Base-by-base conservation (phyloP, 805 yeast genomes). In the Torulaspora franciscae region DNA sequence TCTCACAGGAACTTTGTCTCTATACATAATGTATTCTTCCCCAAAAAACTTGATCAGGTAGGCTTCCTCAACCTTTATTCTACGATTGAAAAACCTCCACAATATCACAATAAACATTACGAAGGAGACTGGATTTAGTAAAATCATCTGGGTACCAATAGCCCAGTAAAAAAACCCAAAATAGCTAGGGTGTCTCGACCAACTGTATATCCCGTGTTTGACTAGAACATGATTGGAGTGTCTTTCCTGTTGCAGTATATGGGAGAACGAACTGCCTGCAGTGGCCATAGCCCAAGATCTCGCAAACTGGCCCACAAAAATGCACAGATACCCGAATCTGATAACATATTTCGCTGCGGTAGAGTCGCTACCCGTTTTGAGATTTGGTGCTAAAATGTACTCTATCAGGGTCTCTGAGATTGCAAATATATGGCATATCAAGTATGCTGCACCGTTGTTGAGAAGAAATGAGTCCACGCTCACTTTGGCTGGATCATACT, bases 111-210 rank as follows among this genome's bases (percentile, higher is more conserved):
- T 56, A 48, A 89, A 93, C 0, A 73, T 68, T 1, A 71, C 39
- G 2, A 77, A 56, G 1, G 88, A 72, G 0, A 87, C 37, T 6
- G 85, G 80, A 65, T 89, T 93, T 36, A 79, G 65, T 46, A 91
- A 64, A 48, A 83, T 51, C 37, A 93, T 19, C 61, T 91, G 95
- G 1, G 88, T 73, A 0, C 97, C 97, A 3, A 90, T 52, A 10
- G 95, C 91, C 97, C 98, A 93, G 78, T 88, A 80, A 59, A 80
- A 90, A 62, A 85, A 93, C 0, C 97, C 99, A 32, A 80, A 75
- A 65, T 93, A 93, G 38, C 95, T 82, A 6, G 99, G 99, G 62
- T 93, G 99, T 49, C 99, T 73, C 11, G 77, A 66, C 22, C 65
- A 51, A 1, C 71, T 46, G 63, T 91, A 93, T 3, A 91, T 68